phyloP scores from a whole-genome alignment of 805 yeast species.

The Yarrowia keelungensis region DNA sequence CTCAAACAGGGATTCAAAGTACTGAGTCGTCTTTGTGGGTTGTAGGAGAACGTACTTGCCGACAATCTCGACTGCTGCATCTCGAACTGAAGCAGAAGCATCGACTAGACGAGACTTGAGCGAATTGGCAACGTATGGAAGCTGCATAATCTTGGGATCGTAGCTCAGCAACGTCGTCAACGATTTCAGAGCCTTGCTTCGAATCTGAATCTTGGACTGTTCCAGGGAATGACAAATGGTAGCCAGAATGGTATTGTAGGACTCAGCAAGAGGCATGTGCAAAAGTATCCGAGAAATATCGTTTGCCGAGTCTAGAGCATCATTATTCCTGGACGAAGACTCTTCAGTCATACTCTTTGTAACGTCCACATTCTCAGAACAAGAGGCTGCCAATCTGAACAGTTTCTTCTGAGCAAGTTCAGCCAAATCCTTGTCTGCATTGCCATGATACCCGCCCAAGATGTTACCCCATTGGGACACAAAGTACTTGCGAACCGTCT shows the following conservation, averaged over 20 bases:
- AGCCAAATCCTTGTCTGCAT: slow-evolving; percentile 1
- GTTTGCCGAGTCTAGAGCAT: slow-evolving; percentile 4
- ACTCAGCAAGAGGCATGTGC: slow-evolving; percentile 43
- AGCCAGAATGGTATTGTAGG: slow-evolving; percentile 61
- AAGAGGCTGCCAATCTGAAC: not conserved
- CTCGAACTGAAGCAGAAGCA: slow-evolving; percentile 73
- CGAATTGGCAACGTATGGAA: slow-evolving; percentile 60
- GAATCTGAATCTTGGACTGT: slow-evolving; percentile 59
- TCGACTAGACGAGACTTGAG: slow-evolving; percentile 63
- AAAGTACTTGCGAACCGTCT: slow-evolving; percentile 9
- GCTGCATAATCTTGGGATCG: slow-evolving; percentile 60
- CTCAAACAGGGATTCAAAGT: slow-evolving; percentile 58
- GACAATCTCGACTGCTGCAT: slow-evolving; percentile 74
- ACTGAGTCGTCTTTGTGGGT: slow-evolving; percentile 57
- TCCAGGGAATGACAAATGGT: slow-evolving; percentile 59
- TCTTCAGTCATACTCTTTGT: slow-evolving; percentile 28
- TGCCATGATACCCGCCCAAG: slow-evolving; percentile 7
- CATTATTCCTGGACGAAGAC: not conserved
- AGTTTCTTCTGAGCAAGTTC: slow-evolving; percentile 11
- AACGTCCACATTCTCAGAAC: slow-evolving; percentile 18
- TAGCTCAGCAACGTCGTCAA: slow-evolving; percentile 61
- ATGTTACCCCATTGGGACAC: slow-evolving; percentile 34
- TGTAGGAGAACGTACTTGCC: slow-evolving; percentile 56
- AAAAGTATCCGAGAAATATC: slow-evolving; percentile 33
- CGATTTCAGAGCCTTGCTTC: slow-evolving; percentile 70